Evolutionary conservation across 768 basidiomycete species (phyloP).

Genomic region (Podaxis rugospora): DNA sequence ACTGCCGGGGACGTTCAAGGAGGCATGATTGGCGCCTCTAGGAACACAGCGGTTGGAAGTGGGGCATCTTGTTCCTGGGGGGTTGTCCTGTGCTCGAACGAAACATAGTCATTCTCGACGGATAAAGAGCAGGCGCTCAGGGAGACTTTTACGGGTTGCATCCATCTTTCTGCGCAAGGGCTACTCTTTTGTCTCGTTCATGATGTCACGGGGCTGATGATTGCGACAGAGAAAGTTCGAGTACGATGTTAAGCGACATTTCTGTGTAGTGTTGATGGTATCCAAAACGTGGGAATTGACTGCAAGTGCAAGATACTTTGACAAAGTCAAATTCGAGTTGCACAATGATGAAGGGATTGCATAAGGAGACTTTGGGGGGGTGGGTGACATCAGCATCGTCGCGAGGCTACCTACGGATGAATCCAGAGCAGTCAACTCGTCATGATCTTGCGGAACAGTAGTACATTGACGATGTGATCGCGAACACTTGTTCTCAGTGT

Average conservation of each 20-base stretch:
- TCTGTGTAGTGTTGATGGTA: conserved; percentile 50
- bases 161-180: conserved; percentile 48
- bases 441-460: conserved; percentile 38
- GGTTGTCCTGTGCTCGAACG: conserved; percentile 80
- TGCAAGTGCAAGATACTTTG: conserved; percentile 3
- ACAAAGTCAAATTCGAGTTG: conserved; percentile 11
- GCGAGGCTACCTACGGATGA: conserved; percentile 21
- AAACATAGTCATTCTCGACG: conserved; percentile 42
- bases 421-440: not conserved
- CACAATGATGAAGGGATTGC: conserved; percentile 12
- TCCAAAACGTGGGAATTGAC: not conserved
- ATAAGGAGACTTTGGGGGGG: not conserved
- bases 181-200: conserved; percentile 25
- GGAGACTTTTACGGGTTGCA: conserved; percentile 49
- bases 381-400: conserved; percentile 18
- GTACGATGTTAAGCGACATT: conserved; percentile 65
- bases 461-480: conserved; percentile 46
- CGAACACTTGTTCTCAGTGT: conserved; percentile 31
- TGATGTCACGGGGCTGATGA: not conserved
- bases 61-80: conserved; percentile 66
- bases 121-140: conserved; percentile 38
- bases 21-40: conserved; percentile 31
- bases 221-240: conserved; percentile 55
- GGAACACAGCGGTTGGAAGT: conserved; percentile 21
- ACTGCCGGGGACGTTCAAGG: conserved; percentile 44